These are phyloP conservation scores for Botrytis galanthina DNA, from an alignment of 2,329 filamentous ascomycete species.

Conservation along the genomic window DNA sequence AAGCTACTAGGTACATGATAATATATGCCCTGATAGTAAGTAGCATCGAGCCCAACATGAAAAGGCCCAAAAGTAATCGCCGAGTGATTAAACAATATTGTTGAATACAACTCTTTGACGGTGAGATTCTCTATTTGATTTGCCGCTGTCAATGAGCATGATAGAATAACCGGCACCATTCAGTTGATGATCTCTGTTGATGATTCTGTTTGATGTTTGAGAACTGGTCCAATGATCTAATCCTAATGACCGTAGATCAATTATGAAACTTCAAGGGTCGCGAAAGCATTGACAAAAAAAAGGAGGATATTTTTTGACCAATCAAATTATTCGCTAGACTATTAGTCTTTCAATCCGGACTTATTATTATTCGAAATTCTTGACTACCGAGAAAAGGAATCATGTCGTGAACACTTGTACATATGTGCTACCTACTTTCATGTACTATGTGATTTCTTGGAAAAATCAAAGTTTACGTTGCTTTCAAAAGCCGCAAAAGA, in stretches of 20 bases:
- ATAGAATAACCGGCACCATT: neutral
- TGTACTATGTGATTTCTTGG: neutral
- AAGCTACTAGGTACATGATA: neutral
- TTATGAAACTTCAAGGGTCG: slow-evolving; percentile 18
- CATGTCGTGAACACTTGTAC: neutral
- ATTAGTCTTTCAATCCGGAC: neutral
- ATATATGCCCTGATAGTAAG: neutral
- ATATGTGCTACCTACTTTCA: neutral
- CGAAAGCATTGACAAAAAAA: slow-evolving; percentile 1
- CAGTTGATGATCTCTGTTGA: neutral
- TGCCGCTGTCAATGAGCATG: slow-evolving; percentile 7
- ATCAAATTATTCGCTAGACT: neutral
- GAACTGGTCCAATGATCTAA: slow-evolving; percentile 17
- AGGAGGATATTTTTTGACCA: neutral
- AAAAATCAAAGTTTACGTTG: neutral
- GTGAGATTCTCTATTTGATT: neutral
- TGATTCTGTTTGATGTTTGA: slow-evolving; percentile 19
- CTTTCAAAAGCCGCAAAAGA: neutral
- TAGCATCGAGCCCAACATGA: slow-evolving; percentile 5
- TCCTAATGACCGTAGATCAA: slow-evolving; percentile 7
- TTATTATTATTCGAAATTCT: neutral
- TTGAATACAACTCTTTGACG: neutral
- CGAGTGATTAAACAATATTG: neutral
- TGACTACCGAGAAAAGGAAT: slow-evolving; percentile 2
- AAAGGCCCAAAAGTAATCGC: slow-evolving; percentile 6